Base-by-base conservation (phyloP, 106 monocot species). In the Hemerocallis citrina region DNA sequence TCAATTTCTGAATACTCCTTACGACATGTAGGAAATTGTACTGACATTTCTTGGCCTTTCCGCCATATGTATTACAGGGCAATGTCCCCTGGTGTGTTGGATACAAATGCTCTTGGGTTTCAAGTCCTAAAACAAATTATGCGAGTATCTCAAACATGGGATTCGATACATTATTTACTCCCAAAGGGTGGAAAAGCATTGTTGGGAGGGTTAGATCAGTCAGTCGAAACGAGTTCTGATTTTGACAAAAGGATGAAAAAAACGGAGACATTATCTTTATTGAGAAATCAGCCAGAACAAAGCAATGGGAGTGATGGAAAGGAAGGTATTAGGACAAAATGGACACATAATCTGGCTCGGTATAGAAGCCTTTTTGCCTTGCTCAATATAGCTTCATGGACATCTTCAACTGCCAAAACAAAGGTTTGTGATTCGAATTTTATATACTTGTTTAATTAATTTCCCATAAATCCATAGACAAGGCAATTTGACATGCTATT, bases 141-240 rank as follows among this genome's bases (percentile, higher is more conserved):
- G 69, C 60, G 68, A 10, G 65, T 75, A 61, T 74, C 66, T 33
- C 79, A 66, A 24, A 74, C 79, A 6, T 80, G 79, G 79, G 79
- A 80, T 66, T 70, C 79, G 31, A 80, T 70, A 30, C 64, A 74
- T 66, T 80, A 74, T 34, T 47, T 75, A 66, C 41, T 71, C 21
- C 70, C 74, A 10, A 80, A 80, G 66, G 74, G 79, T 7, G 74
- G 79, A 15, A 62, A 75, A 11, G 70, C 74, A 19, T 71, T 80
- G 3, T 80, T 74, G 79, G 79, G 79, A 41, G 55, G 61, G 14
- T 37, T n/a, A n/a, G 61, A 75, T 62, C 65, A 44, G 65, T 52
- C 74, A 57, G 56, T 74, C 8, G 68, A 80, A 38, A 66, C 70
- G 39, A 55, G 55, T 23, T 73, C 55, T 66, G 32, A 39, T 23